phyloP scores from a whole-genome alignment of 1,284 basidiomycete species.

The Ganoderma sinense region DNA sequence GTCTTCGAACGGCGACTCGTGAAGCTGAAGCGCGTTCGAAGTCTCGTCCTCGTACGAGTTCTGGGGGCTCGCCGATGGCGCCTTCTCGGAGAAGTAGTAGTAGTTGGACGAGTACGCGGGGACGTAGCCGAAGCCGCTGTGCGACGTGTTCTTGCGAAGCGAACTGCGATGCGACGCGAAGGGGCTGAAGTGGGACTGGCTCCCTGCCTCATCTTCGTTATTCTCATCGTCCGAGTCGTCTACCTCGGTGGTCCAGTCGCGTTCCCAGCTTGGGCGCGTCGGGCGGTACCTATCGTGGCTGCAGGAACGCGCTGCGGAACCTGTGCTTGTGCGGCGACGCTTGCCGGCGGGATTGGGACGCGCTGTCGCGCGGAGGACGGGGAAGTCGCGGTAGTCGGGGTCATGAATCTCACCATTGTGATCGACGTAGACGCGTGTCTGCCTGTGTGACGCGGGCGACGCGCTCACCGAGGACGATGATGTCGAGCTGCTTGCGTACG shows the following conservation, averaged over 20 bases:
- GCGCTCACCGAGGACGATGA: slow-evolving; percentile 42
- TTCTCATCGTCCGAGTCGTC: slow-evolving; percentile 44
- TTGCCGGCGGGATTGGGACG: slow-evolving; percentile 24
- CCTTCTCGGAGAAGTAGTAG: slow-evolving; percentile 35
- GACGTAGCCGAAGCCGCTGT: slow-evolving; percentile 24
- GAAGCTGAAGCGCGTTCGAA: slow-evolving; percentile 31
- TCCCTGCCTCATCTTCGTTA: slow-evolving; percentile 42
- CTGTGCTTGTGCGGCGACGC: slow-evolving; percentile 34
- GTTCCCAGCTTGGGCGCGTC: slow-evolving; percentile 43
- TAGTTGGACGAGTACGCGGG: slow-evolving; percentile 28
- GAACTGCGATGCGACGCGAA: slow-evolving; percentile 33
- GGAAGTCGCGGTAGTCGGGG: slow-evolving; percentile 73
- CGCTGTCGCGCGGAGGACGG: slow-evolving; percentile 44
- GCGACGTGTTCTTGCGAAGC: slow-evolving; percentile 32
- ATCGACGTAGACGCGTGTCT: slow-evolving; percentile 60
- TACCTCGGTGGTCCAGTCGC: slow-evolving; percentile 38
- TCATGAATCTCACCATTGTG: slow-evolving; percentile 69
- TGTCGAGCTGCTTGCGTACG: slow-evolving; percentile 52
- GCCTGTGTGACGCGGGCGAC: slow-evolving; percentile 39
- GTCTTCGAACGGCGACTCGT: slow-evolving; percentile 34
- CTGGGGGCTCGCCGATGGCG: slow-evolving; percentile 32
- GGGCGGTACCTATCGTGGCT: slow-evolving; percentile 36
- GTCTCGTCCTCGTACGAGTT: slow-evolving; percentile 38
- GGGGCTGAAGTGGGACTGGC: slow-evolving; percentile 36
- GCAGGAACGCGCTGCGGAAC: slow-evolving; percentile 31